A percentile compares a stretch with the other conserved stretches of the same genome.
These are phyloP conservation scores for Podaxis carcinomalis DNA, from an alignment of 768 basidiomycete genomes.

Conservation along the genomic window DNA sequence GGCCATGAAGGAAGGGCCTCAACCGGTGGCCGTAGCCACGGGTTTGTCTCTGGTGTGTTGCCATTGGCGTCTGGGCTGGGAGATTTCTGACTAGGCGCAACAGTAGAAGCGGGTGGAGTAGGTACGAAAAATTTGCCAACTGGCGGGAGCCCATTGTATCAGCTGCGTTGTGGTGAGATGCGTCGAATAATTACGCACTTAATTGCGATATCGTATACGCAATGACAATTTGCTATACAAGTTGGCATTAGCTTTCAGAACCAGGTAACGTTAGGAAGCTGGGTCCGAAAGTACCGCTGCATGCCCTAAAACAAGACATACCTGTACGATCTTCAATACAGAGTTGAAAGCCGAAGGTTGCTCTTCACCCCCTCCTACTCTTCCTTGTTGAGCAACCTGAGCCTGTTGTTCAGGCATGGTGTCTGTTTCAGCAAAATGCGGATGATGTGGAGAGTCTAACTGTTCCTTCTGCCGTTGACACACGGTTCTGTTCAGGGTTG, in stretches of 20 bases:
- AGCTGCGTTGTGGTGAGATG: neutral
- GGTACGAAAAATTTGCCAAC: slow-evolving; percentile 7
- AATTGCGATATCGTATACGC: slow-evolving; percentile 65
- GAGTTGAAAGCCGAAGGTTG: slow-evolving; percentile 5
- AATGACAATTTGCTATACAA: slow-evolving; percentile 59
- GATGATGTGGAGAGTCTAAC: neutral
- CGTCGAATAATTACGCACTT: slow-evolving; percentile 33
- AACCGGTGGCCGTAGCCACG: slow-evolving; percentile 48
- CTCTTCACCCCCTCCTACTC: neutral
- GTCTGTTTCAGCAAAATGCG: neutral
- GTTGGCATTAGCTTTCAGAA: neutral
- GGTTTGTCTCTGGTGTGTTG: slow-evolving; percentile 32
- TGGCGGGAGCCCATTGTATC: neutral
- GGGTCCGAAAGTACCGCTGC: neutral
- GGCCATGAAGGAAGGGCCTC: slow-evolving; percentile 57
- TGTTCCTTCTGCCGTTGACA: neutral
- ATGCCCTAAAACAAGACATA: neutral
- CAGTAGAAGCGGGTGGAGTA: neutral
- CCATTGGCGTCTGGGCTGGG: neutral
- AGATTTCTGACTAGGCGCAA: neutral
- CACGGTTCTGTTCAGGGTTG: neutral
- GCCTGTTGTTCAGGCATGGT: slow-evolving; percentile 13
- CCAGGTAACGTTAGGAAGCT: neutral
- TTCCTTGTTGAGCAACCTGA: slow-evolving; percentile 12
- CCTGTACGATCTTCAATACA: slow-evolving; percentile 23